Evolutionary conservation across 257 asterid species (phyloP), one percentile per base, ranked within the genome.

Genomic region (Fraxinus cuspidata): DNA sequence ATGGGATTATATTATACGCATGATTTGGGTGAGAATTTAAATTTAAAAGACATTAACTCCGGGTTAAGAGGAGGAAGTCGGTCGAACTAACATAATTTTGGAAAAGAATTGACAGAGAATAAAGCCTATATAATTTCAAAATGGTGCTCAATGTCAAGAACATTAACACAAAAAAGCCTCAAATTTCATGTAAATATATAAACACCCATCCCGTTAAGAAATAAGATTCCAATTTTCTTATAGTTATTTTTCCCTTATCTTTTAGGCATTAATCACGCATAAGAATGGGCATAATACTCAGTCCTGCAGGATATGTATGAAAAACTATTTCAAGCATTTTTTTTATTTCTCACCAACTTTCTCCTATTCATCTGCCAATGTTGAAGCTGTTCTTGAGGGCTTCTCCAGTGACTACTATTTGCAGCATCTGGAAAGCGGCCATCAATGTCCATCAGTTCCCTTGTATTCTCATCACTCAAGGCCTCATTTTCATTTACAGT

Each of bases 281-380:
- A 56, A n/a, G 27, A 18, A 56, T 7, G 7, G 27, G 10, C 27
- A 56, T 56, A 12, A 12, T 19, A n/a, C 65, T 56, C 12, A 56
- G 13, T 56, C 27, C 65, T 56, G 65, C 65, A 56, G 65, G 12
- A 56, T 19, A 19, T 16, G 21, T 0, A 16, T 0, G 0, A 56
- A 56, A 5, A 56, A 56, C 5, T 19, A n/a, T 8, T 56, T 56
- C 25, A 16, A 56, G 65, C 12, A 4, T 56, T 35, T 44, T 19
- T 51, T 64, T 77, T 29, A 76, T 78, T 63, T 23, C 84, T 72
- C 86, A 88, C 92, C 92, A 88, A 78, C 82, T 84, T 88, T 79
- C 92, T 84, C 80, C 92, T 81, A 78, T 88, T 88, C 84, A 88
- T 86, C 84, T 88, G 92, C 92, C 92, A 88, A 73, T 86, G 90